phyloP scores from a whole-genome alignment of 1,284 basidiomycete genomes.

The Ganoderma resinaceum region DNA sequence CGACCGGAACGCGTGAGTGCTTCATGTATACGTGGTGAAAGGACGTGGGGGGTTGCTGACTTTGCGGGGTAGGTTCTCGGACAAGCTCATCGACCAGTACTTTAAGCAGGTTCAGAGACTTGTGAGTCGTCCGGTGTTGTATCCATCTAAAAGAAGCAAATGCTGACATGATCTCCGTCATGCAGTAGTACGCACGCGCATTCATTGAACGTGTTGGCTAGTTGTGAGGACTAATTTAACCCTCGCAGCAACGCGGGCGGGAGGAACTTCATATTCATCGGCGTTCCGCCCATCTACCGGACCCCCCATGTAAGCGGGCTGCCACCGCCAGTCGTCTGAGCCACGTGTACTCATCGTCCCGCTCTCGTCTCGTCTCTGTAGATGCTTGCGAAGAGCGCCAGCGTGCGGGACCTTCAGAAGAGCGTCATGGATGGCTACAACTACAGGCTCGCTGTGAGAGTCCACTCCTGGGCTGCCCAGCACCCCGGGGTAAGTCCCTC shows the following conservation, averaged over 20 bases:
- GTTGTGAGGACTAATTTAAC: constrained; percentile 1
- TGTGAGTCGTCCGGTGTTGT: constrained; percentile 42
- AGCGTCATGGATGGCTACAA: constrained; percentile 60
- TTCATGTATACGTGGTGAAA: neutral
- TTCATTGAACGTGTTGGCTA: no score
- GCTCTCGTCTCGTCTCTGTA: constrained; percentile 31
- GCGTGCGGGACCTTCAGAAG: constrained; percentile 50
- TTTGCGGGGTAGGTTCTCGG: constrained; percentile 49
- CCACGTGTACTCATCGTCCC: no score
- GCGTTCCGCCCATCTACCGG: constrained; percentile 62
- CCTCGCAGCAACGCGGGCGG: constrained; percentile 51
- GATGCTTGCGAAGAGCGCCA: constrained; percentile 55
- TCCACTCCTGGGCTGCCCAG: constrained; percentile 47
- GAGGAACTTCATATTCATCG: constrained; percentile 66
- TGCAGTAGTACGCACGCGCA: constrained; percentile 34
- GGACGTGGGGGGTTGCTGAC: neutral
- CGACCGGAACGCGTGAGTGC: constrained; percentile 54
- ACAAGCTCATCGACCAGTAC: constrained; percentile 56
- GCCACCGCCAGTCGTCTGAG: no score
- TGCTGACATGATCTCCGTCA: neutral
- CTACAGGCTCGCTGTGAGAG: constrained; percentile 49
- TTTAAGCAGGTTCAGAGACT: constrained; percentile 62
- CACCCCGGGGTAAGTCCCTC: constrained; percentile 49
- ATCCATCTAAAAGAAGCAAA: neutral
- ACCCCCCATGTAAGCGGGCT: constrained; percentile 52